Conservation (phyloP, 345 rosid genomes). For the Eucalyptus leucophloia region DNA sequence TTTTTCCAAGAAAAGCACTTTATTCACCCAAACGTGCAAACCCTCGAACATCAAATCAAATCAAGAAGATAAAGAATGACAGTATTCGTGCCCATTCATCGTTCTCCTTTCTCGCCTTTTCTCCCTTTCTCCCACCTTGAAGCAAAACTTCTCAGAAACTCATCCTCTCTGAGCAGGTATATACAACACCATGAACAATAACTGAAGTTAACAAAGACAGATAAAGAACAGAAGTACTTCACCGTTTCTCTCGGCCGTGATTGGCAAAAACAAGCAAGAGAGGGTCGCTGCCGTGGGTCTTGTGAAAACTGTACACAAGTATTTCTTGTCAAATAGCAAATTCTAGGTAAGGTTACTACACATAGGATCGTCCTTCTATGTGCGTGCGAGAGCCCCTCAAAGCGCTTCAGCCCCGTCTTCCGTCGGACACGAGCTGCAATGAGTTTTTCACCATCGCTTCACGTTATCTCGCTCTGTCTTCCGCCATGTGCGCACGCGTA, state of each 20-base stretch:
- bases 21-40: not conserved
- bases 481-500: not conserved
- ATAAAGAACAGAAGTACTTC: not conserved
- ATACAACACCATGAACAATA: not conserved
- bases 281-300: not conserved
- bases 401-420: not conserved
- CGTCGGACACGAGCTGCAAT: not conserved
- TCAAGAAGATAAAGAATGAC: not conserved
- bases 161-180: not conserved
- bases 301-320: not conserved
- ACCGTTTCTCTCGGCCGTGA: not conserved
- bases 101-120: not conserved
- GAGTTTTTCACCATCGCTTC: not conserved
- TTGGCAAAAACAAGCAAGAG: not conserved
- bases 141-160: not conserved
- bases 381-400: not conserved
- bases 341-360: not conserved
- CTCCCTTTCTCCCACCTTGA: not conserved
- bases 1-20: slow-evolving; percentile 1
- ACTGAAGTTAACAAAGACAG: not conserved
- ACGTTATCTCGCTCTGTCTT: not conserved
- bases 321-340: not conserved
- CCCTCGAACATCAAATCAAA: not conserved
- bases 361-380: not conserved
- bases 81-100: not conserved